A percentile compares a stretch with the other conserved stretches of the same genome.
phyloP scores from a whole-genome alignment of 164 flowering plant species.

The Magnolia sinica region DNA sequence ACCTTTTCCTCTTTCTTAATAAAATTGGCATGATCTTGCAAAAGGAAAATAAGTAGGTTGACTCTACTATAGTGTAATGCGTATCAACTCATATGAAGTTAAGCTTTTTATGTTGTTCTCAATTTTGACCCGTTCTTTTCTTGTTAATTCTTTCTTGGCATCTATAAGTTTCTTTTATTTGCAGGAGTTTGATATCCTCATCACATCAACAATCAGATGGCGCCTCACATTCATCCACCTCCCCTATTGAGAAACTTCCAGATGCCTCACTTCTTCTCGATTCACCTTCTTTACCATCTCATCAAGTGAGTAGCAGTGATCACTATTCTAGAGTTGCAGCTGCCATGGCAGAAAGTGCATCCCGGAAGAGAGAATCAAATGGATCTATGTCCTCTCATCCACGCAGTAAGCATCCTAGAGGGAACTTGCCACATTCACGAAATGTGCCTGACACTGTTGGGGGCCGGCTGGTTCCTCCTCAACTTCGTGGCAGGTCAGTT shows the following conservation, averaged over 20 bases:
- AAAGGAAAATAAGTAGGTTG: too few species aligned
- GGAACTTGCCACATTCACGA: constrained; percentile 52
- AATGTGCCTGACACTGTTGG: constrained; percentile 55
- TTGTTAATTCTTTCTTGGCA: background rate
- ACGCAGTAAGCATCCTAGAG: constrained; percentile 59
- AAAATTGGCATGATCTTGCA: too few species aligned
- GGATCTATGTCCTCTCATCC: constrained; percentile 34
- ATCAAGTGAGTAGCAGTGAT: constrained; percentile 31
- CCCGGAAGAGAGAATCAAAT: constrained; percentile 64
- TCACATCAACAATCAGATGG: constrained; percentile 18
- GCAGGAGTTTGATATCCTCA: constrained; percentile 25
- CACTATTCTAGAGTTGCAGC: constrained; percentile 74
- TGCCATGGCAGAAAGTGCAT: constrained; percentile 71
- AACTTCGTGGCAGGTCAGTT: constrained; percentile 80
- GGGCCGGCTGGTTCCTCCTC: constrained; percentile 70
- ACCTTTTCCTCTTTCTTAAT: too few species aligned
- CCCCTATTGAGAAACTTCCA: constrained; percentile 57
- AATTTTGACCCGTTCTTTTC: background rate
- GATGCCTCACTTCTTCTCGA: constrained; percentile 74
- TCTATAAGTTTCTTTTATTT: background rate
- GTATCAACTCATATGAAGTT: background rate
- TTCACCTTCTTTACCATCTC: constrained; percentile 42
- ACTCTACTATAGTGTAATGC: too few species aligned
- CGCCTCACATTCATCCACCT: constrained; percentile 12
- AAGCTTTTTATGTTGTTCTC: background rate